phyloP scores from a whole-genome alignment of 2,329 filamentous ascomycete genomes.

The Fusarium camptoceras region DNA sequence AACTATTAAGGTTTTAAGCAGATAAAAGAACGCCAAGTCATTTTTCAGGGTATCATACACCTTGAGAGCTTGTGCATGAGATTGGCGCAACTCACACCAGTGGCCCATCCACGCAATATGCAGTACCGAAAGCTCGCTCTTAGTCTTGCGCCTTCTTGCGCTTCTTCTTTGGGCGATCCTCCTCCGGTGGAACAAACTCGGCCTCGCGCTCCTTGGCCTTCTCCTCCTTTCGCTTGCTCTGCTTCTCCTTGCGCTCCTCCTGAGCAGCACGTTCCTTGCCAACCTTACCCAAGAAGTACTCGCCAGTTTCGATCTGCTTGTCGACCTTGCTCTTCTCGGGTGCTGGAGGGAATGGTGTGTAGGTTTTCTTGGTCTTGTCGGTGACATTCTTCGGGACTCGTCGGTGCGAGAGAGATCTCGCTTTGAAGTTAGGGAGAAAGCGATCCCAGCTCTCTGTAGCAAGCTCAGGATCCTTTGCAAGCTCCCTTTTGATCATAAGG shows the following conservation, averaged over 20 bases:
- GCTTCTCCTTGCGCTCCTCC: constrained; percentile 84
- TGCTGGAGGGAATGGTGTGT: constrained; percentile 96
- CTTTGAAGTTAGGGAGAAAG: constrained; percentile 98
- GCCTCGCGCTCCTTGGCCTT: constrained; percentile 86
- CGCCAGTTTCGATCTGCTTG: constrained; percentile 95
- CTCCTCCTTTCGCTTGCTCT: constrained; percentile 88
- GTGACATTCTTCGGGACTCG: constrained; percentile 85
- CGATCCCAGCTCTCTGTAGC: constrained; percentile 93
- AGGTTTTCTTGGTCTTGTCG: constrained; percentile 93
- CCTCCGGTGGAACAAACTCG: constrained; percentile 89
- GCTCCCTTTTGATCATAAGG: constrained; percentile 92
- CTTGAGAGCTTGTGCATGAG: constrained; percentile 38
- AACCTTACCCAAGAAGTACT: constrained; percentile 94
- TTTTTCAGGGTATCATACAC: constrained; percentile 48
- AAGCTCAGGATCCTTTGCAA: constrained; percentile 88
- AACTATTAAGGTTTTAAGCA: constrained; percentile 31
- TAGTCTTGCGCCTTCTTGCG: constrained; percentile 64
- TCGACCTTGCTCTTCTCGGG: constrained; percentile 99
- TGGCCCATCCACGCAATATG: constrained; percentile 30
- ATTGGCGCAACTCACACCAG: constrained; percentile 37
- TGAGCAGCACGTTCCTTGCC: constrained; percentile 87
- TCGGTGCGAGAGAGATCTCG: constrained; percentile 86
- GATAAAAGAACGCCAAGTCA: constrained; percentile 42
- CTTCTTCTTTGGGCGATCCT: constrained; percentile 75
- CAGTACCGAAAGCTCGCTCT: constrained; percentile 24